phyloP scores from a whole-genome alignment of 352 stramenopile species.

The Lagenidium sp. region DNA sequence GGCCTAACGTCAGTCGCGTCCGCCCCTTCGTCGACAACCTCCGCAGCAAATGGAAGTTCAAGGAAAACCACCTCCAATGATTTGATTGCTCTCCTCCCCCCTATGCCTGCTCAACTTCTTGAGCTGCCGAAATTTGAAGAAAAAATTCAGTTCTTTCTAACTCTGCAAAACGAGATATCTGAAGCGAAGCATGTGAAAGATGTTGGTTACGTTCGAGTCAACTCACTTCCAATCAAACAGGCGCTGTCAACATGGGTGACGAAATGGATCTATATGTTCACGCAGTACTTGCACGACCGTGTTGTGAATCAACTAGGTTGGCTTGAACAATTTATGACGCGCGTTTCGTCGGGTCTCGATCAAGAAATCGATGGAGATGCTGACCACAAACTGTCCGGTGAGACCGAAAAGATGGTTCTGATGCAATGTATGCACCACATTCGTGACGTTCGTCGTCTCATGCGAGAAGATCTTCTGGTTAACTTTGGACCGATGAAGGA shows the following conservation, averaged over 20 bases:
- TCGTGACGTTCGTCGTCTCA: conserved; percentile 75
- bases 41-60: not conserved
- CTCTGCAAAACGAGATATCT: conserved; percentile 85
- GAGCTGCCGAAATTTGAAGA: conserved; percentile 85
- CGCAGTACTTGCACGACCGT: conserved; percentile 87
- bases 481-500: conserved; percentile 72
- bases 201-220: conserved; percentile 89
- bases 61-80: not conserved
- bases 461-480: conserved; percentile 69
- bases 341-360: conserved; percentile 72
- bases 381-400: conserved; percentile 25
- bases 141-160: conserved; percentile 84
- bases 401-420: conserved; percentile 37
- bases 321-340: conserved; percentile 83
- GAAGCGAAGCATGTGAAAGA: conserved; percentile 81
- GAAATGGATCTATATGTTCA: conserved; percentile 94
- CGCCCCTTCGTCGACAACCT: not conserved
- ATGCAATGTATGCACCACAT: conserved; percentile 89
- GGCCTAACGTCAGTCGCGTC: not conserved
- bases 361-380: conserved; percentile 26
- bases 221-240: conserved; percentile 93
- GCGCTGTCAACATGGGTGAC: conserved; percentile 91
- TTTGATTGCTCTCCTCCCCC: conserved; percentile 15
- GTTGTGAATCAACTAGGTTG: conserved; percentile 77
- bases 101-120: conserved; percentile 63